These are phyloP conservation scores for Cynara cardunculus DNA, from an alignment of 129 eudicot genomes.

Conservation along the genomic window DNA sequence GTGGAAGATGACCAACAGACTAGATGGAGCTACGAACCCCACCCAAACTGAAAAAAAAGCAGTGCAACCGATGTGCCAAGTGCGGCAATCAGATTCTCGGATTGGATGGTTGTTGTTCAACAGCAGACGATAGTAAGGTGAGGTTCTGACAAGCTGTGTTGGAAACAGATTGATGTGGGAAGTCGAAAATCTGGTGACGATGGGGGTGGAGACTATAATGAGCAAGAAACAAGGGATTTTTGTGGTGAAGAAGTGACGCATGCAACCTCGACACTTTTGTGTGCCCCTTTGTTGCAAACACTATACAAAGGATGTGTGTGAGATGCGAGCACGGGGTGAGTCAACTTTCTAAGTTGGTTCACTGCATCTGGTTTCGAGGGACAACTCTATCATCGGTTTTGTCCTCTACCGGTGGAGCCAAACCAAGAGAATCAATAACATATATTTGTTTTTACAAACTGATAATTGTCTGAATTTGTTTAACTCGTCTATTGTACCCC, in stretches of 20 bases:
- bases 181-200: constrained; percentile 1
- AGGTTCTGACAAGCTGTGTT: constrained; percentile 17
- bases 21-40: constrained; percentile 38
- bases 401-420: no score
- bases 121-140: constrained; percentile 16
- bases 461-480: no score
- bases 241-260: constrained; percentile 22
- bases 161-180: constrained; percentile 1
- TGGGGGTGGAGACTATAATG: neutral
- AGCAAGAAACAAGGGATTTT: constrained; percentile 5
- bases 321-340: neutral
- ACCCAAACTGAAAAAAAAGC: constrained; percentile 39
- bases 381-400: no score
- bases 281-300: neutral
- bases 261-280: constrained; percentile 20
- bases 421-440: no score
- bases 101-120: constrained; percentile 13
- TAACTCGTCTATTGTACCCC: no score
- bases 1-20: constrained; percentile 34
- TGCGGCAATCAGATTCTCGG: constrained; percentile 22
- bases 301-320: neutral
- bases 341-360: neutral
- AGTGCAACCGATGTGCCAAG: constrained; percentile 46
- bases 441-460: no score
- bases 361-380: neutral